A percentile compares a stretch with the other conserved stretches of the same genome.
Conservation (phyloP, 257 asterid genomes). For the Eustoma russellianum region DNA sequence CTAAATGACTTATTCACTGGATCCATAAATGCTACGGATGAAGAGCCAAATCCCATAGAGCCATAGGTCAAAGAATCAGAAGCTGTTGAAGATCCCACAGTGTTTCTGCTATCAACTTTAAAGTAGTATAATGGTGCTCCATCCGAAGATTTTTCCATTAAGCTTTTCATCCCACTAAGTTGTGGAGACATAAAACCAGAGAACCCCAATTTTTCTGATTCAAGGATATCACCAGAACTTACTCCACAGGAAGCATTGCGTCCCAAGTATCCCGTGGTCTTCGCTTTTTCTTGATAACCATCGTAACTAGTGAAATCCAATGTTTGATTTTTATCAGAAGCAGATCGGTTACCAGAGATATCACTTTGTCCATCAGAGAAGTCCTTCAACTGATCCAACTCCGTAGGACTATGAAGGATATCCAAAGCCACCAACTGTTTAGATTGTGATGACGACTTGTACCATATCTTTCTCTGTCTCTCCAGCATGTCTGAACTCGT, state of each 20-base stretch:
- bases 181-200: slow-evolving; percentile 97
- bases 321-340: slow-evolving; percentile 24
- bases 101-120: slow-evolving; percentile 64
- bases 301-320: slow-evolving; percentile 29
- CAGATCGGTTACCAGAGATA: slow-evolving; percentile 29
- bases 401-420: slow-evolving; percentile 59
- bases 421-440: slow-evolving; percentile 64
- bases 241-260: slow-evolving; percentile 36
- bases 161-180: slow-evolving; percentile 82
- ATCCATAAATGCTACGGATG: slow-evolving; percentile 94
- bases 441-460: slow-evolving; percentile 63
- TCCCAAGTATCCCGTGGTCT: slow-evolving; percentile 40
- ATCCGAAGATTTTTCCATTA: slow-evolving; percentile 81
- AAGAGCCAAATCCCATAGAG: slow-evolving; percentile 71
- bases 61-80: slow-evolving; percentile 55
- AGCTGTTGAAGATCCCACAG: slow-evolving; percentile 37
- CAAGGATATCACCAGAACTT: slow-evolving; percentile 46
- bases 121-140: slow-evolving; percentile 88
- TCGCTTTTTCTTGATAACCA: slow-evolving; percentile 43
- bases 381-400: slow-evolving; percentile 58
- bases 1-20: slow-evolving; percentile 73
- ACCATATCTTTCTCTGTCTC: slow-evolving; percentile 98
- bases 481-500: slow-evolving; percentile 94
- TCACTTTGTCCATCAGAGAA: slow-evolving; percentile 57
- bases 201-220: slow-evolving; percentile 79